Base-by-base conservation (phyloP, 768 basidiomycete species). In the Russula emetica region DNA sequence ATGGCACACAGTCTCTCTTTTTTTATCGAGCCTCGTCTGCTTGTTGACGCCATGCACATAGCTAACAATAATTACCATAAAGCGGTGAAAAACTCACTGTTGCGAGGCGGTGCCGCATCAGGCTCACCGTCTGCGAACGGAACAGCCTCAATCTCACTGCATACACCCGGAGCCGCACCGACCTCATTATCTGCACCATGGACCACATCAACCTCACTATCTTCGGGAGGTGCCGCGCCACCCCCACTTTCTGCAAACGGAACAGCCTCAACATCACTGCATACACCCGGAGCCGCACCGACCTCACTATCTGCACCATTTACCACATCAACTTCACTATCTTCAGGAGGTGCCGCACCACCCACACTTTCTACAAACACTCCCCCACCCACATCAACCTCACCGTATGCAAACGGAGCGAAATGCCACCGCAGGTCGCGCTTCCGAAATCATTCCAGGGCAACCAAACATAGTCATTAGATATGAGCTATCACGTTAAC, bases 1-100 rank as follows among this genome's bases (percentile, higher is more conserved):
- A 57, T 52, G 70, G 16, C 38, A 14, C 67, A 42, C 24, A 28
- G 13, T 47, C 9, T 47, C 9, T 28, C 24, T 0, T 42, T 40
- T 26, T 40, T 38, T 38, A 55, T 55, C 54, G 22, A 36, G 18
- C 22, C 14, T 16, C 24, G 54, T 38, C 24, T 7, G 36, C 7
- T 54, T 36, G n/a, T 36, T 38, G 22, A 55, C 14, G 13, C 16
- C 53, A 28, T 26, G 45, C 45, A 11, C 10, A 47, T 47, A n/a
- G 38, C 16, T 40, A 40, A 40, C 38, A 40, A 40, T 13, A 18
- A 40, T 40, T 40, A 40, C 38, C 38, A 47, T n/a, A 4, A 44
- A 44, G 20, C 8, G 44, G 44, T 44, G 9, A 44, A 44, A 44
- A n/a, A 10, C 8, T 20, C 44, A 44, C 20, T 44, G 20, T 44